Base-by-base conservation (phyloP, 106 monocot genomes). In the Dioscorea alata region DNA sequence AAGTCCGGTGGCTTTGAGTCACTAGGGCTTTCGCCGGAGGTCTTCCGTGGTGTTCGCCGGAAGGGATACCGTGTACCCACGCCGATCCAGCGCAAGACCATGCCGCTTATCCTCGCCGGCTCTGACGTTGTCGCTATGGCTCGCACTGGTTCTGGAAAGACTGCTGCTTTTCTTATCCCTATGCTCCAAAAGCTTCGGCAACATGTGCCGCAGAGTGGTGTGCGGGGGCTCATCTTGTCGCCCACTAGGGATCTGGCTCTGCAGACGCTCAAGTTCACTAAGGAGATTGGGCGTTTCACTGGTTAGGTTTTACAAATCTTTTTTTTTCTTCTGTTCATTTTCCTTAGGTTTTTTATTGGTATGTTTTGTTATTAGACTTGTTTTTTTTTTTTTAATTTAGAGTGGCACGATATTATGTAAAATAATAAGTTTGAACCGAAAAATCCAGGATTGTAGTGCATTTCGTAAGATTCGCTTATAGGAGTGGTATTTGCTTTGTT, bases 71-170 rank as follows among this genome's bases (percentile, higher is more conserved):
- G 78, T 17, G 92, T 92, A 7, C 96, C 96, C 16, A 96, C 91
- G 13, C 88, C 88, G 31, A 96, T 96, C 64, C 96, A 96, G 86
- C 76, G 96, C 18, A 91, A 89, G 80, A 76, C 96, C 15, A 96
- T 96, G 74, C 96, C 96, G 13, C 68, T 84, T 33, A 89, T 96
- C 61, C 88, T 96, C 53, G 59, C 91, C 50, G 96, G 96, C 31
- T 72, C 72, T 18, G 96, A 92, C 64, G 87, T 90, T 23, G 96
- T 92, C 35, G 96, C 96, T 67, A 96, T 96, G 96, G 96, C 96
- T 18, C 81, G 88, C 5, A 96, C 96, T 4, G 96, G 92, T 0
- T 96, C 96, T 4, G 96, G 96, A 16, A 96, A 96, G 84, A 96
- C 96, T 7, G 96, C 96, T 8, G 96, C 96, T 4, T 96, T 96